phyloP scores from a whole-genome alignment of 192 early-diverging fungal genomes.

The Spinellus fusiger region DNA sequence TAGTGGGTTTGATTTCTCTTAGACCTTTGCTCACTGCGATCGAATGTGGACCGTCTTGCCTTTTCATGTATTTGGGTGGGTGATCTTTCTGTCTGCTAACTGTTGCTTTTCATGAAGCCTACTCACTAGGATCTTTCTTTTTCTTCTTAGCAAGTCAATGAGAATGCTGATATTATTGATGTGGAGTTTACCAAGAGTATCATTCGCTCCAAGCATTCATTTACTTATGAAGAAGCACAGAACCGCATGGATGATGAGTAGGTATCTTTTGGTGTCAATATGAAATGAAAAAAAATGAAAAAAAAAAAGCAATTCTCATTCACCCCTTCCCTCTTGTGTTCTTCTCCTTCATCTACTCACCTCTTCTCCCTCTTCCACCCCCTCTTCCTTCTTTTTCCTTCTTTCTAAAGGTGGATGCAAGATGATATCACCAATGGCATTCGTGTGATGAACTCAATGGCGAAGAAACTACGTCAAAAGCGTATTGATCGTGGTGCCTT shows the following conservation, averaged over 20 bases:
- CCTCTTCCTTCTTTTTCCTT: not conserved
- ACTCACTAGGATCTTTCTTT: not conserved
- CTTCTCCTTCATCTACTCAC: not conserved
- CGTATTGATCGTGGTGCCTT: conserved; percentile 84
- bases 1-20: not conserved
- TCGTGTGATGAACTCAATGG: conserved; percentile 68
- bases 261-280: conserved; percentile 6
- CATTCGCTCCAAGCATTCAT: conserved; percentile 85
- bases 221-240: conserved; percentile 96
- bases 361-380: not conserved
- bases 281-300: too few relatives aligned
- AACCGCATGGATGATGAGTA: conserved; percentile 67
- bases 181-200: conserved; percentile 88
- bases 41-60: conserved; percentile 84
- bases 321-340: conserved; percentile 45
- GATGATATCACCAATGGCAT: conserved; percentile 70
- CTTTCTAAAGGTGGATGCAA: conserved; percentile 37
- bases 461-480: conserved; percentile 72
- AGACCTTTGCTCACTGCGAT: conserved; percentile 76
- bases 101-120: not conserved
- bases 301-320: conserved; percentile 30
- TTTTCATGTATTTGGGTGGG: conserved; percentile 83
- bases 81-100: not conserved
- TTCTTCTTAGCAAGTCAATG: conserved; percentile 51
- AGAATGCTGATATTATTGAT: conserved; percentile 54